Conservation (phyloP, 208 protist genomes). For the Trypanosoma theileri region DNA sequence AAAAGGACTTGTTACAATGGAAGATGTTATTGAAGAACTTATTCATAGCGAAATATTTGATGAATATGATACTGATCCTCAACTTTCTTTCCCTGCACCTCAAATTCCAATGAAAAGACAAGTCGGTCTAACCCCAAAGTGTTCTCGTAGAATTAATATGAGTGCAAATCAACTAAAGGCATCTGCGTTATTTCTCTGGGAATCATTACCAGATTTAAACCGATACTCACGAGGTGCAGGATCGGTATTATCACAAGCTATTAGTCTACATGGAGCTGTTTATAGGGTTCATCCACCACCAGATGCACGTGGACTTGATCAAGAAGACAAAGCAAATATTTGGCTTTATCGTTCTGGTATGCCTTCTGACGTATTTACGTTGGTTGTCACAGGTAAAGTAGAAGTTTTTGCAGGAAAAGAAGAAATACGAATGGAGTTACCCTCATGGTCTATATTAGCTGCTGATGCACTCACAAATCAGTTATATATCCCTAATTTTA, state of each 20-base stretch:
- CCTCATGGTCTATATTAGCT: conserved; percentile 83
- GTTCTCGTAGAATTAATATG: conserved; percentile 67
- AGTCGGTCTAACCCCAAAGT: conserved; percentile 77
- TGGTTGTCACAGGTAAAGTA: conserved; percentile 82
- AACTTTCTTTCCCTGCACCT: conserved; percentile 10
- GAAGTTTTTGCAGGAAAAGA: conserved; percentile 87
- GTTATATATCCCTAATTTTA: conserved; percentile 79
- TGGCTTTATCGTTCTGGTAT: conserved; percentile 88
- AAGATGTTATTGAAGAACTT: conserved; percentile 97
- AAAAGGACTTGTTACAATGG: conserved; percentile 95
- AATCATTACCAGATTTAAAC: conserved; percentile 73
- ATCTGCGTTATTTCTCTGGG: conserved; percentile 76
- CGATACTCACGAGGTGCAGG: conserved; percentile 40
- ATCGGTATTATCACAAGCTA: conserved; percentile 45
- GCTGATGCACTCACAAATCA: conserved; percentile 59
- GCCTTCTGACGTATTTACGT: conserved; percentile 78
- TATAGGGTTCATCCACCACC: conserved; percentile 77
- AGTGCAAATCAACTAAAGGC: conserved; percentile 86
- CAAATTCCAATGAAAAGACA: conserved; percentile 43
- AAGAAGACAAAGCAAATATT: conserved; percentile 84
- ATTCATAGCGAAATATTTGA: conserved; percentile 97
- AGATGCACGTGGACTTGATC: conserved; percentile 70
- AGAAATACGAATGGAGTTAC: conserved; percentile 78
- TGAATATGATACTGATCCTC: conserved; percentile 92
- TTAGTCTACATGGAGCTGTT: conserved; percentile 57